Percentiles rank a stretch among this genome's conserved stretches.
Evolutionary conservation across 345 rosid genomes (phyloP).

Genomic region (Euphorbia pulcherrima): DNA sequence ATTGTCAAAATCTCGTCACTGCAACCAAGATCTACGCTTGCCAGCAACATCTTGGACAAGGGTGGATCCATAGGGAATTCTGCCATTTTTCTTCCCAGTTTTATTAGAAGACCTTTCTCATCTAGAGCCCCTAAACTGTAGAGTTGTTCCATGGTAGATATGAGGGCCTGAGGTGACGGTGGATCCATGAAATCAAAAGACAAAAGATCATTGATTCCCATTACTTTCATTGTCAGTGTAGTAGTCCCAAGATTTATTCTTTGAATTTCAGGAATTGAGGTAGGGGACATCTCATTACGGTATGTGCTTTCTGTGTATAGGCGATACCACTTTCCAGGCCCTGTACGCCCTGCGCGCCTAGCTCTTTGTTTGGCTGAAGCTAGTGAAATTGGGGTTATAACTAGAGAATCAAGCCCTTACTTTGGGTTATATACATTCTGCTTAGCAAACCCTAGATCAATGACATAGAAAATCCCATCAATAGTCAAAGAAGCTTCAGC

Average conservation of each 20-base stretch:
- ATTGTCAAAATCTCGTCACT: constrained; percentile 90
- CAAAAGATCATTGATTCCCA: constrained; percentile 83
- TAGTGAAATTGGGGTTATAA: constrained; percentile 78
- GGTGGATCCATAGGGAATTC: constrained; percentile 95
- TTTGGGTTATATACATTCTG: constrained; percentile 78
- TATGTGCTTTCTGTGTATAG: constrained; percentile 75
- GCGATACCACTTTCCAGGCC: constrained; percentile 82
- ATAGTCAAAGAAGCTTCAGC: constrained; percentile 81
- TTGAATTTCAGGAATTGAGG: constrained; percentile 82
- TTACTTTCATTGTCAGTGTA: constrained; percentile 75
- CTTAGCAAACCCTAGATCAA: constrained; percentile 84
- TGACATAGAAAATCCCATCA: constrained; percentile 73
- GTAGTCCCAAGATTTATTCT: constrained; percentile 75
- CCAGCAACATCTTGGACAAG: constrained; percentile 82
- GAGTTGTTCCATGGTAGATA: constrained; percentile 88
- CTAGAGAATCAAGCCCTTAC: constrained; percentile 72
- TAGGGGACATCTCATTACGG: constrained; percentile 78
- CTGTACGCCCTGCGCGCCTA: constrained; percentile 85
- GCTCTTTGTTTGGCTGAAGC: constrained; percentile 86
- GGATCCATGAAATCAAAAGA: constrained; percentile 79
- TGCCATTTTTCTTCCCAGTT: constrained; percentile 92
- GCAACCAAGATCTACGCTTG: constrained; percentile 92
- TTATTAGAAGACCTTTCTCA: constrained; percentile 85
- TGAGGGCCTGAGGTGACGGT: constrained; percentile 70
- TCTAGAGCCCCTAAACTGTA: constrained; percentile 84